phyloP scores from a whole-genome alignment of 169 alveolate species.

The Plasmodium gaboni region DNA sequence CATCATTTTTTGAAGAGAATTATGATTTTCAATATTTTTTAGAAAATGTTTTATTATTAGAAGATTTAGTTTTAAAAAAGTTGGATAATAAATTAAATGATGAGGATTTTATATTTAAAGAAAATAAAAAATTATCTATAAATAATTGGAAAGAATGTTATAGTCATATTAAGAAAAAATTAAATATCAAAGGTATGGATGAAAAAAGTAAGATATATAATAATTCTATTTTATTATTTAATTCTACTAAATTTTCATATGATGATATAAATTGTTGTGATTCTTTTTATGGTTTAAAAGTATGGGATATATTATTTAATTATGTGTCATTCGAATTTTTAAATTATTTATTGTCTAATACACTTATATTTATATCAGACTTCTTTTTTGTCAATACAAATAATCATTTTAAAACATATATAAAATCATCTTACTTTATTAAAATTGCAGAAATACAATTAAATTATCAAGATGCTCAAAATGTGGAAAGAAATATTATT shows the following conservation, averaged over 20 bases:
- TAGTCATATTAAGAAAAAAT: slow-evolving; percentile 59
- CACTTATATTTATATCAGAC: slow-evolving; percentile 69
- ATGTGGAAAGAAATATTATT: slow-evolving; percentile 17
- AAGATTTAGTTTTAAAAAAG: slow-evolving; percentile 49
- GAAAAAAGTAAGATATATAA: slow-evolving; percentile 57
- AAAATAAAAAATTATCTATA: slow-evolving; percentile 17
- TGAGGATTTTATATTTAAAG: slow-evolving; percentile 41
- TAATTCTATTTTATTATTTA: slow-evolving; percentile 48
- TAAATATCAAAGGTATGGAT: slow-evolving; percentile 61
- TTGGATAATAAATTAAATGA: slow-evolving; percentile 35
- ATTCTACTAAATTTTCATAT: slow-evolving; percentile 70
- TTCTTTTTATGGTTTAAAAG: slow-evolving; percentile 50
- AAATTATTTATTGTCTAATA: slow-evolving; percentile 60
- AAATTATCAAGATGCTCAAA: slow-evolving; percentile 21
- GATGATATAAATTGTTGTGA: slow-evolving; percentile 75
- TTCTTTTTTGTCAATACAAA: slow-evolving; percentile 26
- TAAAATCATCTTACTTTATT: slow-evolving; percentile 36
- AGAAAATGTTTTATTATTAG: slow-evolving; percentile 64
- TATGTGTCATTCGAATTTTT: slow-evolving; percentile 73
- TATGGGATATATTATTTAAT: slow-evolving; percentile 66
- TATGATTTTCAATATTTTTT: slow-evolving; percentile 71
- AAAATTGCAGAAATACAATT: slow-evolving; percentile 27
- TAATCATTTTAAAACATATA: not conserved
- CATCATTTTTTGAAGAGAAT: slow-evolving; percentile 48
- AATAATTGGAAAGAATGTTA: slow-evolving; percentile 57